Evolutionary conservation across 2,329 filamentous ascomycete genomes (phyloP).

Genomic region (Fusarium neocosmosporiellum): DNA sequence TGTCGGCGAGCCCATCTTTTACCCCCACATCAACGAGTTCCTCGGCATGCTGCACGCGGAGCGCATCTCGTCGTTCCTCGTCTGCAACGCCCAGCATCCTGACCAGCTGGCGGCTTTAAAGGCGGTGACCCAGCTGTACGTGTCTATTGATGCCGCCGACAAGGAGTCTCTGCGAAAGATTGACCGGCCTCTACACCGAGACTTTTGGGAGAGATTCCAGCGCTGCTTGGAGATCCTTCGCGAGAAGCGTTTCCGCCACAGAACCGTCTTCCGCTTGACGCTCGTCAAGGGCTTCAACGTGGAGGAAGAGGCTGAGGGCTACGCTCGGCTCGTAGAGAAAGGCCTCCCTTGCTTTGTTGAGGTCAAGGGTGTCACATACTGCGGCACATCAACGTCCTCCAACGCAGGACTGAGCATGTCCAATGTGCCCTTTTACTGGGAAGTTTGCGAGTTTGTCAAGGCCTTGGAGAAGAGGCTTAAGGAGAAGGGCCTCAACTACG

Average conservation of each 20-base stretch:
- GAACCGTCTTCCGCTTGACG: constrained; percentile 94
- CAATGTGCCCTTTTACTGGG: constrained; percentile 96
- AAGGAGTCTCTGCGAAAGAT: constrained; percentile 88
- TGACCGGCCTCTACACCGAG: constrained; percentile 90
- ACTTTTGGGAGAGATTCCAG: constrained; percentile 98
- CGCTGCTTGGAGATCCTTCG: constrained; percentile 90
- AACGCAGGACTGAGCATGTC: constrained; percentile 94
- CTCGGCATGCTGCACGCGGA: constrained; percentile 84
- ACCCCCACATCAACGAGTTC: constrained; percentile 96
- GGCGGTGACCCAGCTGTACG: constrained; percentile 94
- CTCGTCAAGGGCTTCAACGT: constrained; percentile 99
- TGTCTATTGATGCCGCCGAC: constrained; percentile 95
- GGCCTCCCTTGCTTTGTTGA: constrained; percentile 93
- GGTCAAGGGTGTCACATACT: constrained; percentile 97
- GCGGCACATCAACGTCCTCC: constrained; percentile 86
- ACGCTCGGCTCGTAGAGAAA: constrained; percentile 87
- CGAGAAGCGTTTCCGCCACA: constrained; percentile 83
- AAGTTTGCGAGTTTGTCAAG: constrained; percentile 84
- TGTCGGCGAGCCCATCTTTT: constrained; percentile 98
- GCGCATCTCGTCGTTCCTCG: constrained; percentile 91
- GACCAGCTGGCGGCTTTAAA: constrained; percentile 85
- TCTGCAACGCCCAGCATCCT: constrained; percentile 97
- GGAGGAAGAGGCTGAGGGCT: constrained; percentile 90
- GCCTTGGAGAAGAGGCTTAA: constrained; percentile 77
- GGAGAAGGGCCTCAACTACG: constrained; percentile 80